A percentile compares a stretch with the other conserved stretches of the same genome.
Conservation (phyloP, 345 rosid genomes). For the Corchorus olitorius region DNA sequence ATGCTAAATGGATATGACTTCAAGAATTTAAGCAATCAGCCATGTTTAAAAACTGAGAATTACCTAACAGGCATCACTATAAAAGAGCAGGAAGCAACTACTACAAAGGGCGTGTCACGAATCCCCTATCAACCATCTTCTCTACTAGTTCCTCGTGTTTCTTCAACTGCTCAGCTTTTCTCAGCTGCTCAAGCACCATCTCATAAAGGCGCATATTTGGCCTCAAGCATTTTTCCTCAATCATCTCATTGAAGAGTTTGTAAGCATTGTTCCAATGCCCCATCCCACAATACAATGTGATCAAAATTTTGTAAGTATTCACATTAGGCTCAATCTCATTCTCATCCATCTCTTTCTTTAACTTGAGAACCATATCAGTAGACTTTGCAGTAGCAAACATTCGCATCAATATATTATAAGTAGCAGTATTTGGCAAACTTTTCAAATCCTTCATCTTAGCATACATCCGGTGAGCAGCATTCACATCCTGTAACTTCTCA, state of each 20-base stretch:
- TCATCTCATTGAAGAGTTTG: constrained; percentile 78
- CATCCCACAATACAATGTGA: constrained; percentile 86
- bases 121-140: constrained; percentile 77
- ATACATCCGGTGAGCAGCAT: constrained; percentile 75
- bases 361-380: constrained; percentile 85
- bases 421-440: constrained; percentile 62
- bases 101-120: constrained; percentile 55
- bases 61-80: background rate
- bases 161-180: constrained; percentile 80
- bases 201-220: constrained; percentile 68
- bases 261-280: constrained; percentile 97
- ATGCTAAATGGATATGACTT: background rate
- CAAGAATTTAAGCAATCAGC: background rate
- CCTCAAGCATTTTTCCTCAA: constrained; percentile 75
- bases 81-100: background rate
- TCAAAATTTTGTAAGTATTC: constrained; percentile 76
- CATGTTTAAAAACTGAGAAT: background rate
- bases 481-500: constrained; percentile 75
- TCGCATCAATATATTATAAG: constrained; percentile 76
- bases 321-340: constrained; percentile 79
- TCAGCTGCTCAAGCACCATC: constrained; percentile 73
- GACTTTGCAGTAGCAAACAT: constrained; percentile 76
- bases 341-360: constrained; percentile 94
- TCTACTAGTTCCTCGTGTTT: constrained; percentile 95
- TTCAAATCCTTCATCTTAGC: constrained; percentile 72